A percentile compares a stretch with the other conserved stretches of the same genome.
Evolutionary conservation across 306 rosid species (phyloP).

Genomic region (Purshia tridentata): DNA sequence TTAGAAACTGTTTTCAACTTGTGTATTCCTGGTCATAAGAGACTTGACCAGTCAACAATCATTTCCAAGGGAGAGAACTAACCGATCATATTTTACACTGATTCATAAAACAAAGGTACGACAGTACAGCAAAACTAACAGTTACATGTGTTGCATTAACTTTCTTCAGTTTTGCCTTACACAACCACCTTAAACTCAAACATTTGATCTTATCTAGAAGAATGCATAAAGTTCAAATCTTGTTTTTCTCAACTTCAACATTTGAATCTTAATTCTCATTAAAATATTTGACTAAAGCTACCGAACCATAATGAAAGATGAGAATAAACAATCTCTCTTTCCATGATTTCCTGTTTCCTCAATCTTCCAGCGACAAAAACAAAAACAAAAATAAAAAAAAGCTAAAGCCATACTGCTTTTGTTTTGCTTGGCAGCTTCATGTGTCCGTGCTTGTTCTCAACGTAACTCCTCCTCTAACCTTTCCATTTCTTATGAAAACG

Average conservation of each 20-base stretch:
- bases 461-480: slow-evolving; percentile 58
- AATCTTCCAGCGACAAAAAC: neutral
- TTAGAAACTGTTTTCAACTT: too few species aligned
- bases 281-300: neutral
- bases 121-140: neutral
- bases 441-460: slow-evolving; percentile 64
- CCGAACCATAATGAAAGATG: neutral
- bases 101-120: neutral
- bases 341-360: neutral
- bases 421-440: slow-evolving; percentile 78
- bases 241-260: slow-evolving; percentile 1
- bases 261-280: neutral
- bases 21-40: neutral
- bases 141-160: neutral
- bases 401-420: slow-evolving; percentile 41
- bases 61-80: neutral
- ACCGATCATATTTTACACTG: neutral
- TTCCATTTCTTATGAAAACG: too few species aligned
- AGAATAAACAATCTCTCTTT: neutral
- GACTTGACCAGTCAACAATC: neutral
- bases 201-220: neutral
- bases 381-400: neutral
- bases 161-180: neutral
- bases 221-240: neutral
- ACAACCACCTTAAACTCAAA: neutral